Evolutionary conservation across 2,329 filamentous ascomycete genomes (phyloP).

Genomic region (Ascochyta viciae-villosae): DNA sequence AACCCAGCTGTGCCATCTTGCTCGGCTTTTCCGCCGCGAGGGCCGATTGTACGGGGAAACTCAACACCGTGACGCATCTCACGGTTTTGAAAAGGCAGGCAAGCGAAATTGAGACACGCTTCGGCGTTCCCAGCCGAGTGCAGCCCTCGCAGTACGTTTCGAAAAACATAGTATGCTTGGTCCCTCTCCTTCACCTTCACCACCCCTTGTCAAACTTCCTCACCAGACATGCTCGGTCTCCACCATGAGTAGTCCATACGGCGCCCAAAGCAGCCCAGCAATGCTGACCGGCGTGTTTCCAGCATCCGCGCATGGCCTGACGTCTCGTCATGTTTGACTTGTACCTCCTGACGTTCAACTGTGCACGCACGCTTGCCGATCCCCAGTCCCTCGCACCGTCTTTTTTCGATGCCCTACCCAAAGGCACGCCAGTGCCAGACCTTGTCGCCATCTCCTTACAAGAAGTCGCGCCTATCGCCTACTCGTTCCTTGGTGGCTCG

Average conservation of each 20-base stretch:
- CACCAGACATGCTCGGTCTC: too few relatives aligned
- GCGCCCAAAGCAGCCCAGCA: slow-evolving; percentile 14
- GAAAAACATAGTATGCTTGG: not conserved
- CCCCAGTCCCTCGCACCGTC: slow-evolving; percentile 73
- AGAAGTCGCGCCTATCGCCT: slow-evolving; percentile 84
- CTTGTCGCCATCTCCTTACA: slow-evolving; percentile 76
- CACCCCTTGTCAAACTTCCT: too few relatives aligned
- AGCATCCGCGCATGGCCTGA: slow-evolving; percentile 14
- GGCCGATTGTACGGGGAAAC: slow-evolving; percentile 6
- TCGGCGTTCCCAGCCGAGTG: not conserved
- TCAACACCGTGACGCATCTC: slow-evolving; percentile 2
- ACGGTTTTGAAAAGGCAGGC: not conserved
- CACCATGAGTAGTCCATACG: not conserved
- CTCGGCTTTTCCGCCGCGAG: slow-evolving; percentile 7
- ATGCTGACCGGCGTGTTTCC: slow-evolving; percentile 30
- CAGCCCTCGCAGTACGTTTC: not conserved
- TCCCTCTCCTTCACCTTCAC: too few relatives aligned
- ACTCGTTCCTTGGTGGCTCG: slow-evolving; percentile 84
- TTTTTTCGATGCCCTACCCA: slow-evolving; percentile 57
- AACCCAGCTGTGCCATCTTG: not conserved
- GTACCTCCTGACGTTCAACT: slow-evolving; percentile 90
- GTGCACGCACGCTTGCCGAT: slow-evolving; percentile 75
- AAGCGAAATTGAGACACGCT: not conserved
- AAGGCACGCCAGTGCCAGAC: slow-evolving; percentile 64
- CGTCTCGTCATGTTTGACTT: slow-evolving; percentile 62